A percentile compares a stretch with the other conserved stretches of the same genome.
Evolutionary conservation across 2,329 filamentous ascomycete genomes (phyloP).

Genomic region (Mollisia scopiformis): DNA sequence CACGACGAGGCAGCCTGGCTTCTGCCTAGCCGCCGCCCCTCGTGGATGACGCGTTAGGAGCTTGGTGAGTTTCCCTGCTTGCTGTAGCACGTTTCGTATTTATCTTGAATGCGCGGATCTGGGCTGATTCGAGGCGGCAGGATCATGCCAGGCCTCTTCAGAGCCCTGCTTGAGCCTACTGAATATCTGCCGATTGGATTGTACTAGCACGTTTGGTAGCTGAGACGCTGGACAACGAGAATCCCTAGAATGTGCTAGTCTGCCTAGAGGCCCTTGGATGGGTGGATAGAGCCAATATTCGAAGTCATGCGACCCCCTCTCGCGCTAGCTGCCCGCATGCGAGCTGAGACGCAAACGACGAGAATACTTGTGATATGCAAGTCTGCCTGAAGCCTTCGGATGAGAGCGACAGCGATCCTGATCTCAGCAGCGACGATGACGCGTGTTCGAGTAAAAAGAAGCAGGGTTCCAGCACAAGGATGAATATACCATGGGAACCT

Average conservation of each 20-base stretch:
- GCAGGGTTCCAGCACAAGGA: slow-evolving; percentile 4
- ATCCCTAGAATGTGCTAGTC: slow-evolving; percentile 11
- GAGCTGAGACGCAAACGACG: slow-evolving; percentile 19
- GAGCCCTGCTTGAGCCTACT: background rate
- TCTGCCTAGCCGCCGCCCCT: slow-evolving; percentile 15
- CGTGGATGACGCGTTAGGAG: slow-evolving; percentile 11
- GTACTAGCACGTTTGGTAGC: slow-evolving; percentile 4
- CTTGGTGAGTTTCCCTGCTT: slow-evolving; percentile 12
- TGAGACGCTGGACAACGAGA: slow-evolving; percentile 10
- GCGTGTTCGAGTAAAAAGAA: slow-evolving; percentile 1
- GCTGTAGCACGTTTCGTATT: slow-evolving; percentile 15
- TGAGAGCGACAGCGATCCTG: background rate
- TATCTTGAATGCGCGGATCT: slow-evolving; percentile 15
- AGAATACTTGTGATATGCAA: slow-evolving; percentile 17
- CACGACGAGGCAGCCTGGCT: slow-evolving; percentile 16
- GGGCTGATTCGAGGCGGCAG: slow-evolving; percentile 19
- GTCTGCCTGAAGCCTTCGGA: slow-evolving; percentile 22
- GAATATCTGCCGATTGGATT: slow-evolving; percentile 3
- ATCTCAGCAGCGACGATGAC: slow-evolving; percentile 3
- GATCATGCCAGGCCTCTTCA: slow-evolving; percentile 1
- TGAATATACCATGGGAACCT: background rate
- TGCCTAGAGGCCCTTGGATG: slow-evolving; percentile 1
- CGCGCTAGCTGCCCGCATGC: background rate
- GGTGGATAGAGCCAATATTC: background rate
- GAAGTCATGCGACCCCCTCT: background rate